A percentile compares a stretch with the other conserved stretches of the same genome.
These are phyloP conservation scores for Pseudocercospora vitis DNA, from an alignment of 2,329 filamentous ascomycete species.

Conservation along the genomic window DNA sequence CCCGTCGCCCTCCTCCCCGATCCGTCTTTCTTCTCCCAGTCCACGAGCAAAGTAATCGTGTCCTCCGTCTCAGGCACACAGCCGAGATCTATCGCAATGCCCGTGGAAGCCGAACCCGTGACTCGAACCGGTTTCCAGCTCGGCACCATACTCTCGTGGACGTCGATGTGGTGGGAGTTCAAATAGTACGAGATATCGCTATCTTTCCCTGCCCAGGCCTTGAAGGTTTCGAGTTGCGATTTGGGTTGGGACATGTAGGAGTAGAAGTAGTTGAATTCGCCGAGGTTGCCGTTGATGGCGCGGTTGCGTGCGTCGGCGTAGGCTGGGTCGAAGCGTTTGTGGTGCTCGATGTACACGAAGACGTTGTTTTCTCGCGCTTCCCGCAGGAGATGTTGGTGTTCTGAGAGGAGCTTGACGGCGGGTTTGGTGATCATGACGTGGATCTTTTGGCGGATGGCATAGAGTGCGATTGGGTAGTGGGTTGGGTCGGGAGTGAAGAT, in stretches of 20 bases:
- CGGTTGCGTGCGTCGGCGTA: slow-evolving; percentile 84
- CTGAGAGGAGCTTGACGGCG: slow-evolving; percentile 76
- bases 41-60: slow-evolving; percentile 86
- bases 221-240: slow-evolving; percentile 89
- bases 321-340: slow-evolving; percentile 93
- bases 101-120: slow-evolving; percentile 73
- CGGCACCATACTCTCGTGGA: slow-evolving; percentile 88
- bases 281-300: slow-evolving; percentile 63
- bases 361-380: slow-evolving; percentile 73
- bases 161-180: slow-evolving; percentile 91
- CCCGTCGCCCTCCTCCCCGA: slow-evolving; percentile 70
- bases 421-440: slow-evolving; percentile 95
- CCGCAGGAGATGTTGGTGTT: slow-evolving; percentile 75
- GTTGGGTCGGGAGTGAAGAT: slow-evolving; percentile 95
- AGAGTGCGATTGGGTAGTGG: slow-evolving; percentile 87
- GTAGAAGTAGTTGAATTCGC: slow-evolving; percentile 99
- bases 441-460: slow-evolving; percentile 82
- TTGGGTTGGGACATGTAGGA: slow-evolving; percentile 94
- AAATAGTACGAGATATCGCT: slow-evolving; percentile 96
- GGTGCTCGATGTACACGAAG: slow-evolving; percentile 91
- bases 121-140: slow-evolving; percentile 73
- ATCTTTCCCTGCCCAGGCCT: slow-evolving; percentile 87
- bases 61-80: slow-evolving; percentile 83
- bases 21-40: slow-evolving; percentile 76
- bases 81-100: slow-evolving; percentile 74